Conservation (phyloP, 139 green algal species). For the Volvox africanus region DNA sequence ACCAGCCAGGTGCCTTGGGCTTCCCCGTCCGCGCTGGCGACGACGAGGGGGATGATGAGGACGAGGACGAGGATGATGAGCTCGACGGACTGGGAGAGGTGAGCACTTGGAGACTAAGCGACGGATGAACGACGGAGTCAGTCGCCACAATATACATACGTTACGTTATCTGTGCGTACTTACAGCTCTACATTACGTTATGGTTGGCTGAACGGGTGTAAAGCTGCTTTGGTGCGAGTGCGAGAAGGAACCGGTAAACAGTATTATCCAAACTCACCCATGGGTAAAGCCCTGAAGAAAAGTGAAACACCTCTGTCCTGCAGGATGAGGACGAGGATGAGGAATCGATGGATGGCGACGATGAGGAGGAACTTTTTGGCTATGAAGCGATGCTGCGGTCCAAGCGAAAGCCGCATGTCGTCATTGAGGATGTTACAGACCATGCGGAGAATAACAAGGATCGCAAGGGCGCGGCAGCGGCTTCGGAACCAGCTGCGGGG, state of each 20-base stretch:
- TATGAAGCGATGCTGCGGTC: neutral
- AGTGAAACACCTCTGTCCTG: too few species aligned
- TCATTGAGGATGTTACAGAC: slow-evolving; percentile 74
- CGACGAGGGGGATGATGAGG: slow-evolving; percentile 9
- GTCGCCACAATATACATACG: too few species aligned
- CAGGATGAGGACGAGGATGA: slow-evolving; percentile 27
- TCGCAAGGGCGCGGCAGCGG: slow-evolving; percentile 7
- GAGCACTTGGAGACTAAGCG: too few species aligned
- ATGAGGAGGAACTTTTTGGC: slow-evolving; percentile 26
- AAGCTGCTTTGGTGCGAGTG: too few species aligned
- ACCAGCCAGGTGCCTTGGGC: slow-evolving; percentile 3
- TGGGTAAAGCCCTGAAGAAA: too few species aligned
- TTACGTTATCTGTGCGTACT: too few species aligned
- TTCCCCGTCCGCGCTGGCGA: slow-evolving; percentile 13
- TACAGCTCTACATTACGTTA: too few species aligned
- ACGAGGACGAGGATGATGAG: slow-evolving; percentile 39
- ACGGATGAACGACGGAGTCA: too few species aligned
- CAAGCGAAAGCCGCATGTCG: slow-evolving; percentile 51
- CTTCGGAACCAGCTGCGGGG: too few species aligned
- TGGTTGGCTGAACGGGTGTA: too few species aligned
- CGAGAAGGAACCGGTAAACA: too few species aligned
- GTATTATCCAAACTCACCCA: too few species aligned
- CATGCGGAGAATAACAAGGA: slow-evolving; percentile 43
- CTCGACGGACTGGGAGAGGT: neutral
- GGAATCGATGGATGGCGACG: slow-evolving; percentile 36